Evolutionary conservation across 345 rosid genomes (phyloP).

Genomic region (Boechera retrofracta): DNA sequence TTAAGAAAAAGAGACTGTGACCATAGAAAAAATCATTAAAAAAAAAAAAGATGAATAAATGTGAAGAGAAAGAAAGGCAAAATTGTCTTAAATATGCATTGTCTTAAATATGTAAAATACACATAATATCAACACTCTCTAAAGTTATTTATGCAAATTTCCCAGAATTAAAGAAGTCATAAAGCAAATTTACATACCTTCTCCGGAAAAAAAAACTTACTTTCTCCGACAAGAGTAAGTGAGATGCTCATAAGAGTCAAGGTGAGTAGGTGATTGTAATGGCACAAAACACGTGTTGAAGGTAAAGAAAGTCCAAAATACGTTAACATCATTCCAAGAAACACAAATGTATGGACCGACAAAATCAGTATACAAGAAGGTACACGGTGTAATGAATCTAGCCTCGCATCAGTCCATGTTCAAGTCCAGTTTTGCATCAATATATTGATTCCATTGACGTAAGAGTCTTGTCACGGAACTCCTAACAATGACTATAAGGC

Average conservation of each 20-base stretch:
- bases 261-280: slow-evolving; percentile 13
- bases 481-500: not conserved
- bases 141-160: too few species aligned
- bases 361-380: not conserved
- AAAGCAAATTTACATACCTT: not conserved
- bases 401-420: not conserved
- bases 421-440: not conserved
- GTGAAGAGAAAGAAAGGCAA: too few species aligned
- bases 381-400: not conserved
- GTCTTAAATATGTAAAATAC: too few species aligned
- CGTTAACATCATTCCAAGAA: not conserved
- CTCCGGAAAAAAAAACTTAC: too few species aligned
- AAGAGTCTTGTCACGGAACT: not conserved
- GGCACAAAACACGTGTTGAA: not conserved
- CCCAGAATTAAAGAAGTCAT: not conserved
- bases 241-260: slow-evolving; percentile 13
- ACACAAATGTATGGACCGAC: not conserved
- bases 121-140: too few species aligned
- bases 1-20: too few species aligned
- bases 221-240: not conserved
- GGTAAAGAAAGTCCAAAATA: not conserved
- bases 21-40: too few species aligned
- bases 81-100: too few species aligned
- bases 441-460: not conserved
- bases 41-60: too few species aligned